phyloP scores from a whole-genome alignment of 768 basidiomycete genomes.

The Nidula microcarpa region DNA sequence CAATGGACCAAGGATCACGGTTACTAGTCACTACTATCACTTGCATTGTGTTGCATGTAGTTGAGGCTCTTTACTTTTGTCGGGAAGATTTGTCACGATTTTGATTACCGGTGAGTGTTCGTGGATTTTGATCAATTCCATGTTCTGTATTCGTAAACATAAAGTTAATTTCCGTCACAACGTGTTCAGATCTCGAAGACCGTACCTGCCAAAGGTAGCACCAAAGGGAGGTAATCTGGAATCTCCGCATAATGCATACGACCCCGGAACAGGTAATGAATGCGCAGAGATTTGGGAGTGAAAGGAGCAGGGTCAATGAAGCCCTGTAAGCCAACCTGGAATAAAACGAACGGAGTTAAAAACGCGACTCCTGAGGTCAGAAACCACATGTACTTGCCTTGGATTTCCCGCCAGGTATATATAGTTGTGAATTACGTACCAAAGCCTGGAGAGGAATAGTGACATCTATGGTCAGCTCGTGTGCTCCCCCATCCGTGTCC shows the following conservation, averaged over 20 bases:
- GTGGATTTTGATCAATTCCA: slow-evolving; percentile 8
- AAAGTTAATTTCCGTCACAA: slow-evolving; percentile 9
- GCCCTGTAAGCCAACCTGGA: slow-evolving; percentile 73
- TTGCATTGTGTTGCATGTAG: too few relatives aligned
- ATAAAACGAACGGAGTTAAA: slow-evolving; percentile 6
- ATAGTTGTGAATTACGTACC: slow-evolving; percentile 73
- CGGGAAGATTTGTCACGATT: too few relatives aligned
- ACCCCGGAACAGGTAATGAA: slow-evolving; percentile 77
- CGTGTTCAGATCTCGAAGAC: slow-evolving; percentile 11
- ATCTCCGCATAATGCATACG: slow-evolving; percentile 75
- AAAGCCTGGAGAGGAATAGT: slow-evolving; percentile 80
- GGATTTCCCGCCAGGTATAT: slow-evolving; percentile 68
- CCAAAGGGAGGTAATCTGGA: slow-evolving; percentile 62
- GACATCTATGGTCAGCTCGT: slow-evolving; percentile 68
- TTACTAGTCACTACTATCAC: too few relatives aligned
- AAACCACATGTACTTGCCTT: slow-evolving; percentile 47
- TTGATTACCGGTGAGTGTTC: slow-evolving; percentile 3
- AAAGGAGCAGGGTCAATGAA: slow-evolving; percentile 84
- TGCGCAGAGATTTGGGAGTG: slow-evolving; percentile 62
- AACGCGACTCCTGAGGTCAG: slow-evolving; percentile 7
- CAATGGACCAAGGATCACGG: too few relatives aligned
- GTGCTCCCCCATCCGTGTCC: slow-evolving; percentile 42
- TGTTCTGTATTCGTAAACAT: slow-evolving; percentile 16
- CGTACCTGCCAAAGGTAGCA: slow-evolving; percentile 76
- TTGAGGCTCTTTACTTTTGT: too few relatives aligned